These are phyloP conservation scores for Hippophae gyantsensis DNA, from an alignment of 306 rosid species.

Conservation along the genomic window DNA sequence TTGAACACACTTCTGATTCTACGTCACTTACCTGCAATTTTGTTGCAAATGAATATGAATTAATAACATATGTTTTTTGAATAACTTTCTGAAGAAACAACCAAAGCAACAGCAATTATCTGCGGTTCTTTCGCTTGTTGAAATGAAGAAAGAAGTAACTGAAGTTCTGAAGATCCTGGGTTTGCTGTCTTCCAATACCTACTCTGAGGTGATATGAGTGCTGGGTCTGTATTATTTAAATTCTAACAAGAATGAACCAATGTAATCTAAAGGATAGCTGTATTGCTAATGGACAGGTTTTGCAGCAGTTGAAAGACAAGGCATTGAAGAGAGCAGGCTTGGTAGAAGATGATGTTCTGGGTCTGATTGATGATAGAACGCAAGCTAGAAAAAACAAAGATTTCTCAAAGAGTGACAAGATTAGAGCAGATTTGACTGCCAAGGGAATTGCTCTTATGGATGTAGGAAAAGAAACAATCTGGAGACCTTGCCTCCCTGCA, in stretches of 20 bases:
- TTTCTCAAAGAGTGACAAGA: conserved; percentile 57
- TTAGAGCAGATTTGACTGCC: conserved; percentile 54
- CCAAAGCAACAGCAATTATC: conserved; percentile 45
- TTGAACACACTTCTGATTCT: neutral
- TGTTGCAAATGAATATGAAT: conserved; percentile 5
- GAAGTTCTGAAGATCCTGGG: conserved; percentile 51
- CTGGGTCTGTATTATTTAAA: neutral
- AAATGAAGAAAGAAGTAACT: conserved; percentile 48
- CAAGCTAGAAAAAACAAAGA: conserved; percentile 73
- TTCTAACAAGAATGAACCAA: conserved; percentile 1
- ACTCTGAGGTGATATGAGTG: conserved; percentile 48
- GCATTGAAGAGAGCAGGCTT: conserved; percentile 74
- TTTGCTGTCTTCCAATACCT: conserved; percentile 42
- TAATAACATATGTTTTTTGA: conserved; percentile 2
- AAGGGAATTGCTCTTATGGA: conserved; percentile 92
- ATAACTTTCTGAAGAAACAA: conserved; percentile 49
- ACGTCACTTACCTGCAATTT: neutral
- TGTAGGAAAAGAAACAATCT: conserved; percentile 60
- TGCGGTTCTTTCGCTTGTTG: conserved; percentile 49
- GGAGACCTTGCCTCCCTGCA: conserved; percentile 66
- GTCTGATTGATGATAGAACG: conserved; percentile 53
- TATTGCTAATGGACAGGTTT: conserved; percentile 38
- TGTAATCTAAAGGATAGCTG: conserved; percentile 1
- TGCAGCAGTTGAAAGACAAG: conserved; percentile 67
- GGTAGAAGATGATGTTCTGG: conserved; percentile 55